Conservation (phyloP, 225 moss, liverwort and hornwort species). For the Ulota crispa region DNA sequence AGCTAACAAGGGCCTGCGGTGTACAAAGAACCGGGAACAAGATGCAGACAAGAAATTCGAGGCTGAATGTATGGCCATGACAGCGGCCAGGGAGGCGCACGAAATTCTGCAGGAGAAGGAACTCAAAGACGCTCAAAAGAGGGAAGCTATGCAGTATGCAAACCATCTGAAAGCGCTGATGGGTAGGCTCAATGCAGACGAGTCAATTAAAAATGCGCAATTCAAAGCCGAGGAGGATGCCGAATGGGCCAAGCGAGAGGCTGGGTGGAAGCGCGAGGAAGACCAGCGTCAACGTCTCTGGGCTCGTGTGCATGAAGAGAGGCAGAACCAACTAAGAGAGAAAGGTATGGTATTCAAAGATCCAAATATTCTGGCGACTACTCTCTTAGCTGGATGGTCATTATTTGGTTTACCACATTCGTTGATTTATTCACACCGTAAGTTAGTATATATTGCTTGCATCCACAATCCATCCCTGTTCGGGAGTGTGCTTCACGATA, state of each 20-base stretch:
- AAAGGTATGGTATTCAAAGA: slow-evolving; percentile 49
- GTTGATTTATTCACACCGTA: background rate
- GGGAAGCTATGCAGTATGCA: slow-evolving; percentile 85
- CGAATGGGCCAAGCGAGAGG: slow-evolving; percentile 94
- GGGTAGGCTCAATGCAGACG: slow-evolving; percentile 62
- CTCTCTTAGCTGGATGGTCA: background rate
- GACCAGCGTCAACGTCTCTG: slow-evolving; percentile 82
- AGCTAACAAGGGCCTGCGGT: slow-evolving; percentile 62
- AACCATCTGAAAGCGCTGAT: slow-evolving; percentile 74
- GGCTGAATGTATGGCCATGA: slow-evolving; percentile 64
- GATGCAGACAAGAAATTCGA: slow-evolving; percentile 77
- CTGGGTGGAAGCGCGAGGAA: slow-evolving; percentile 87
- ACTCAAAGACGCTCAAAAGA: slow-evolving; percentile 71
- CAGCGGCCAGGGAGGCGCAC: slow-evolving; percentile 73
- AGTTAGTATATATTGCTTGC: background rate
- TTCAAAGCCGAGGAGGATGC: slow-evolving; percentile 94
- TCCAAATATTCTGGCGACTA: background rate
- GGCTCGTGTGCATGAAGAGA: slow-evolving; percentile 79
- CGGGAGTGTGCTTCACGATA: background rate
- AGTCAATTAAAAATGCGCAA: slow-evolving; percentile 55
- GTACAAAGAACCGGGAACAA: slow-evolving; percentile 55
- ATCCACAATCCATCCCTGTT: background rate
- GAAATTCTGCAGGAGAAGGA: slow-evolving; percentile 72
- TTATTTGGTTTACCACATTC: background rate
- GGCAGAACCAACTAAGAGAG: slow-evolving; percentile 76